Evolutionary conservation across 2,329 filamentous ascomycete genomes (phyloP).

Genomic region (Ophiostoma ips): DNA sequence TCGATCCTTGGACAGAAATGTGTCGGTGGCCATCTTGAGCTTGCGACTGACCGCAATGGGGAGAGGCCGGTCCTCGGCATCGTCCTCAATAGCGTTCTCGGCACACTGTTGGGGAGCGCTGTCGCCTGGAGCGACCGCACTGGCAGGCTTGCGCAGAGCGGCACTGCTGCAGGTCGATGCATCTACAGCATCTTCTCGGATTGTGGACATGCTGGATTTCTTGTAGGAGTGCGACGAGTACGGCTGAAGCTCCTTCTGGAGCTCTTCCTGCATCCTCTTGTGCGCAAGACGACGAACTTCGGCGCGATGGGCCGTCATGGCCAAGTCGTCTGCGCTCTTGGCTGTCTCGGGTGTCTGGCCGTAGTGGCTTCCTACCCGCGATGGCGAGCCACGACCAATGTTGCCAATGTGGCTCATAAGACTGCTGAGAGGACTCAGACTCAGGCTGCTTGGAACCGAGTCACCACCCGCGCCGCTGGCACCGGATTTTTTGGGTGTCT

Average conservation of each 20-base stretch:
- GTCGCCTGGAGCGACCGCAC: too few relatives aligned
- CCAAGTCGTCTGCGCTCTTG: slow-evolving; percentile 35
- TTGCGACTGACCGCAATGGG: neutral
- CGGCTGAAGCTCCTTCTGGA: slow-evolving; percentile 29
- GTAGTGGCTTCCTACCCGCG: slow-evolving; percentile 26
- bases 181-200: slow-evolving; percentile 12
- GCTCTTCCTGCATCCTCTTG: slow-evolving; percentile 43
- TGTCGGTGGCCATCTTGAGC: neutral
- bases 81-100: neutral
- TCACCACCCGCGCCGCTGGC: neutral
- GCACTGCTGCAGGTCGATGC: neutral
- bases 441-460: neutral
- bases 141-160: neutral
- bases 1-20: neutral
- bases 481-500: neutral
- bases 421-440: slow-evolving; percentile 25
- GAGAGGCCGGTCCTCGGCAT: neutral
- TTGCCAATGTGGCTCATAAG: slow-evolving; percentile 31
- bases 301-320: slow-evolving; percentile 33
- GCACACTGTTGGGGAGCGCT: neutral
- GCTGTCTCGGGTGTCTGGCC: slow-evolving; percentile 26
- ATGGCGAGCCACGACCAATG: slow-evolving; percentile 33
- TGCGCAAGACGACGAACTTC: slow-evolving; percentile 42
- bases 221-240: slow-evolving; percentile 4
- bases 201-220: slow-evolving; percentile 12